These are phyloP conservation scores for Monosporascus ibericus DNA, from an alignment of 2,329 filamentous ascomycete genomes.

Conservation along the genomic window DNA sequence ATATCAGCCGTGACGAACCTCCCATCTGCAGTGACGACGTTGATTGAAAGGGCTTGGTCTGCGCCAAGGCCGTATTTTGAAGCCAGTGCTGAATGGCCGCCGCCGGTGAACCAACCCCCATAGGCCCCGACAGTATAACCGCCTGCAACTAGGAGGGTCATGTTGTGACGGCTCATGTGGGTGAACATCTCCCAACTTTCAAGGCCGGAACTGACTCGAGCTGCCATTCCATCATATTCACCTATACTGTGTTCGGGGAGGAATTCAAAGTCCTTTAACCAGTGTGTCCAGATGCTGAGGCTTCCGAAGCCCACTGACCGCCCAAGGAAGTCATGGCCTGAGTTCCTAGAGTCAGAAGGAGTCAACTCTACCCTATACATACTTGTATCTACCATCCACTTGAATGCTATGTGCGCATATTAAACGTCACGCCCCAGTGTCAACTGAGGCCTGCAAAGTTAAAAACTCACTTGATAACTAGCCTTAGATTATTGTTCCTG, in stretches of 20 bases:
- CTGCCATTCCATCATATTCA: conserved; percentile 24
- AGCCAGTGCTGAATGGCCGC: conserved; percentile 41
- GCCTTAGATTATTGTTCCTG: conserved; percentile 29
- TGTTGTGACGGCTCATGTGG: conserved; percentile 23
- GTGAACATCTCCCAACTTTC: conserved; percentile 29
- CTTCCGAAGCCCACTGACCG: conserved; percentile 40
- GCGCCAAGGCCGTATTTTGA: conserved; percentile 43
- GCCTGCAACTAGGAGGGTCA: conserved; percentile 26
- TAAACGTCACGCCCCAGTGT: too few relatives aligned
- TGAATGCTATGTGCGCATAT: background rate
- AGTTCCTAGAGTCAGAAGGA: conserved; percentile 28
- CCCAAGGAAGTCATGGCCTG: conserved; percentile 41
- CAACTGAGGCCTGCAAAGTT: too few relatives aligned
- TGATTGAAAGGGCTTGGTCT: conserved; percentile 42
- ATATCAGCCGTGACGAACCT: conserved; percentile 37
- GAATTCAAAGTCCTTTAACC: conserved; percentile 37
- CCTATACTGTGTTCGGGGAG: conserved; percentile 23
- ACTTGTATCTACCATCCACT: background rate
- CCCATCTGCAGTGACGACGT: conserved; percentile 42
- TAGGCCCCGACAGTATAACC: conserved; percentile 32
- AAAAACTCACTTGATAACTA: conserved; percentile 30
- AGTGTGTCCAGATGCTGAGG: conserved; percentile 44
- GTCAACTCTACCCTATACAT: background rate
- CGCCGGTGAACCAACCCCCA: conserved; percentile 47
- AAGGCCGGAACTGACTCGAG: conserved; percentile 26